A percentile compares a stretch with the other conserved stretches of the same genome.
Evolutionary conservation across 192 early-diverging fungal genomes (phyloP).

Genomic region (Bifiguratus adelaidae): DNA sequence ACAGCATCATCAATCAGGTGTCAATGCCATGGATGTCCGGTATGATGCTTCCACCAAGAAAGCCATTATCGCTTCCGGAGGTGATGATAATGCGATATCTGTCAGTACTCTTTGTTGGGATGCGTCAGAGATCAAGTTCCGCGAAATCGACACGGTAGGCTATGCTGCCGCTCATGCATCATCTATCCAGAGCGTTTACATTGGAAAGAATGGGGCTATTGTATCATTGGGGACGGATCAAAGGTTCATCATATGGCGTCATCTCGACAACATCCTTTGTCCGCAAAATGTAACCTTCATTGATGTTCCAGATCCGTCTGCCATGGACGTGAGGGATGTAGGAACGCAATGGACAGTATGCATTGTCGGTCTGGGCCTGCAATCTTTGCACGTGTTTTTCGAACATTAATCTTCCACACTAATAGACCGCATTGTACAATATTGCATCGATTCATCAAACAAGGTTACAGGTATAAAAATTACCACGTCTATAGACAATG

Average conservation of each 20-base stretch:
- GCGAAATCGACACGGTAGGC: neutral
- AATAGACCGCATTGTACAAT: too few relatives aligned
- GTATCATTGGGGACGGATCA: constrained; percentile 60
- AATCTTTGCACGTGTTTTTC: too few relatives aligned
- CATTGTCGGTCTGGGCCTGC: too few relatives aligned
- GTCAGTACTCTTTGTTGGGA: too few relatives aligned
- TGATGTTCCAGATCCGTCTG: constrained; percentile 57
- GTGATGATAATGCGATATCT: constrained; percentile 62
- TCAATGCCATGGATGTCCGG: neutral
- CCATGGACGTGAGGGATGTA: constrained; percentile 41
- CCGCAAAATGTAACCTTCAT: constrained; percentile 31
- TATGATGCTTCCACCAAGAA: neutral
- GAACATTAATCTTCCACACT: too few relatives aligned
- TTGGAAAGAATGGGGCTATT: constrained; percentile 19
- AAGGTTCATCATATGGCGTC: constrained; percentile 45
- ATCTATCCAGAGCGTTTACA: constrained; percentile 10
- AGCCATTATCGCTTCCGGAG: constrained; percentile 50
- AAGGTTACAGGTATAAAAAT: too few relatives aligned
- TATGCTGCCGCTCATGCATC: neutral
- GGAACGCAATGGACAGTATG: too few relatives aligned
- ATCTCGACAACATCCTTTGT: constrained; percentile 4
- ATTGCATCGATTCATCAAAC: too few relatives aligned
- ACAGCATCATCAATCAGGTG: constrained; percentile 5
- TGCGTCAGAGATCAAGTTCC: constrained; percentile 10
- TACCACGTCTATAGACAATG: too few relatives aligned